Evolutionary conservation across 441 rosid genomes (phyloP).

Genomic region (Jatropha multifida): DNA sequence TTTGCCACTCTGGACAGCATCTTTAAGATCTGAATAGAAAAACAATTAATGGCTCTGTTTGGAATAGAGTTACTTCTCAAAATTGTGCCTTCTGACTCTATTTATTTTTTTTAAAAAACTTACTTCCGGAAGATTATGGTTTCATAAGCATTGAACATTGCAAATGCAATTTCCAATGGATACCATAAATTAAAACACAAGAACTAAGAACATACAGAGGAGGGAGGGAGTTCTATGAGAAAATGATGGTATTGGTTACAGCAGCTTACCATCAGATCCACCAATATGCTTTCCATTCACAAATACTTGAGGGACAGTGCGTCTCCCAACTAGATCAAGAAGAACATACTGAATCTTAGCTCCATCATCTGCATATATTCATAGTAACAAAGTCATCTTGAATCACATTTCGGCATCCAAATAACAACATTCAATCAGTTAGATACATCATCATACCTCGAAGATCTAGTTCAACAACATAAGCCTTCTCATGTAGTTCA

Average conservation of each 20-base stretch:
- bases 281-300: conserved; percentile 84
- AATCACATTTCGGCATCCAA: background rate
- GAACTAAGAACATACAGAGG: background rate
- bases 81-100: no score
- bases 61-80: no score
- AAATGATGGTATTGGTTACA: background rate
- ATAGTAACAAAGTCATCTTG: background rate
- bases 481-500: conserved; percentile 59
- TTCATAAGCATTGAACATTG: no score
- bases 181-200: no score
- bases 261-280: conserved; percentile 71
- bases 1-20: conserved; percentile 47
- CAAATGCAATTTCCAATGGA: no score
- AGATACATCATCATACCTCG: conserved; percentile 44
- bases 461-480: conserved; percentile 82
- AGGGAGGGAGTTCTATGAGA: conserved; percentile 4
- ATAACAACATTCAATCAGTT: background rate
- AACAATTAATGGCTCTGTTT: background rate
- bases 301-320: conserved; percentile 84
- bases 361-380: conserved; percentile 58
- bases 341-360: conserved; percentile 65
- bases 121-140: no score
- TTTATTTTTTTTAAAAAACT: no score
- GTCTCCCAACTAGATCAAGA: conserved; percentile 71
- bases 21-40: conserved; percentile 54